Conservation (phyloP, 495 filamentous ascomycete species). For the Clohesyomyces aquaticus region DNA sequence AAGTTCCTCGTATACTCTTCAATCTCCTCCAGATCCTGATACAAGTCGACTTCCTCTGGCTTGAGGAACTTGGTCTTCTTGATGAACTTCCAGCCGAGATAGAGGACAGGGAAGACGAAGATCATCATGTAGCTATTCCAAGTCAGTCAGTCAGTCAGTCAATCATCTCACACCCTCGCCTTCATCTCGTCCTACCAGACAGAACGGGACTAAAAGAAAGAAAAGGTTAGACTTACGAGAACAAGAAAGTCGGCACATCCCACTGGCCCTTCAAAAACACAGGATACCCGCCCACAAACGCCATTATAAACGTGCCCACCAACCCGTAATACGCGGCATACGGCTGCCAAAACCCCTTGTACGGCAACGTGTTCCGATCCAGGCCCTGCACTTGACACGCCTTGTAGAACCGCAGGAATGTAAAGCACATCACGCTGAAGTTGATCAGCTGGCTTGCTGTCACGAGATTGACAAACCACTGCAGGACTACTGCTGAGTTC, state of each 20-base stretch:
- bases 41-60: conserved; percentile 66
- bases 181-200: no score
- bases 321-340: conserved; percentile 72
- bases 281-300: conserved; percentile 73
- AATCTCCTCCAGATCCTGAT: conserved; percentile 68
- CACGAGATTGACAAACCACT: conserved; percentile 72
- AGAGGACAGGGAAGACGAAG: conserved; percentile 66
- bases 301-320: conserved; percentile 65
- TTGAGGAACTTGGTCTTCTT: conserved; percentile 63
- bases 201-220: neutral
- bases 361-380: conserved; percentile 64
- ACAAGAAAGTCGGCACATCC: conserved; percentile 74
- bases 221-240: conserved; percentile 58
- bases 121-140: conserved; percentile 63
- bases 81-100: conserved; percentile 69
- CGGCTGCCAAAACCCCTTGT: conserved; percentile 68
- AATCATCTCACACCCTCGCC: no score
- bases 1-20: conserved; percentile 73
- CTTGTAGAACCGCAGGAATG: conserved; percentile 73
- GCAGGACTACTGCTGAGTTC: conserved; percentile 66
- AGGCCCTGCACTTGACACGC: conserved; percentile 72
- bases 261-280: conserved; percentile 76
- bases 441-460: conserved; percentile 80
- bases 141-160: conserved; percentile 2
- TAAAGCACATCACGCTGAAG: conserved; percentile 68